Evolutionary conservation across 495 filamentous ascomycete species (phyloP), one percentile per base, ranked within the genome.

Genomic region (Glonium stellatum): DNA sequence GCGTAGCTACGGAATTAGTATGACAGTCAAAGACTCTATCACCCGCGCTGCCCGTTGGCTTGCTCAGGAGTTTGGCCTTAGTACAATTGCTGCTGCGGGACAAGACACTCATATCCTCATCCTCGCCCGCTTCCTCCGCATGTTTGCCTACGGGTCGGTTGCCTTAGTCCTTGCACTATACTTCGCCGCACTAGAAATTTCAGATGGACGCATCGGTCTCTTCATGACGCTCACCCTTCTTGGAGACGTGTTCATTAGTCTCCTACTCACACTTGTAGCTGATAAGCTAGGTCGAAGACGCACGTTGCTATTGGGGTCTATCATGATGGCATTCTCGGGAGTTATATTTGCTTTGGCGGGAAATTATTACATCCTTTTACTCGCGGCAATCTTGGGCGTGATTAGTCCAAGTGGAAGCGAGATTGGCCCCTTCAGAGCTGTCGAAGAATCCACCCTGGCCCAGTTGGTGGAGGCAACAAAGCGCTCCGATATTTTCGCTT

Each of bases 181-280:
- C 67, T 79, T 95, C 48, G 81, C 81, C 0, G 80, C 81, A 5
- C 72, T 93, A 21, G 77, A 76, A 11, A 81, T 85, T 62, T 79
- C 87, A 0, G 83, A 89, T 65, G 77, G 82, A n/a, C 76, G 76
- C n/a, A 91, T 88, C 46, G 90, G 90, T 15, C 76, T 91, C 4
- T 93, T 95, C 71, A 95, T 95, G 89, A 90, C 87, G 4, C 72
- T 92, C 50, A 96, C 90, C 0, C 73, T 95, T 55, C 73, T 88
- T 18, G 90, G 90, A 27, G 90, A 96, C 75, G 85, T 88, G 1
- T 62, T 84, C 25, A 85, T 95, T 58, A 89, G 88, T 54, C 83
- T 90, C 19, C 66, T 86, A 23, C 77, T 96, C 23, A 90, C 90
- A 0, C 73, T 90, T 1, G 82, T 87, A 57, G 89, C 89, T 2